Evolutionary conservation across 2,329 filamentous ascomycete genomes (phyloP).

Genomic region (Aureobasidium subglaciale): DNA sequence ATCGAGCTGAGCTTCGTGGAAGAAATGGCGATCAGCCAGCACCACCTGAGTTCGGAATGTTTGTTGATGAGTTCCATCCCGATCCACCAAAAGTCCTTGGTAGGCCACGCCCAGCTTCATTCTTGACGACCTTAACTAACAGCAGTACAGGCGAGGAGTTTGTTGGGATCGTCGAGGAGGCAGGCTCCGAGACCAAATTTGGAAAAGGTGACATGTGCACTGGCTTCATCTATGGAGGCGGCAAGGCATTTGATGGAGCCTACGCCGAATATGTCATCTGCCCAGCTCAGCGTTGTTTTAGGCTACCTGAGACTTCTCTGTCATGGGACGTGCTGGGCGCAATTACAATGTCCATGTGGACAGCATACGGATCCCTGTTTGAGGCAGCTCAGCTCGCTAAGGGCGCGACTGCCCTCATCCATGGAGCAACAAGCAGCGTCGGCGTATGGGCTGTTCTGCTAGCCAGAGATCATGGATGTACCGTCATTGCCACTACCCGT

Average conservation of each 20-base stretch:
- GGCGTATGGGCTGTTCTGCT: conserved; percentile 14
- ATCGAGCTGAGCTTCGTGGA: conserved; percentile 13
- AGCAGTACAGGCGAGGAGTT: conserved; percentile 6
- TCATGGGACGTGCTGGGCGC: conserved; percentile 6
- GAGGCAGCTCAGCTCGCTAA: neutral
- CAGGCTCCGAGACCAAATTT: conserved; percentile 10
- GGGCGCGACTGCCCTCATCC: conserved; percentile 4
- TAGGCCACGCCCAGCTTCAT: neutral
- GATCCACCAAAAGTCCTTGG: conserved; percentile 14
- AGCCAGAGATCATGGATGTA: conserved; percentile 9
- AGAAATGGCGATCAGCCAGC: conserved; percentile 4
- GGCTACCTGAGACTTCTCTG: conserved; percentile 2
- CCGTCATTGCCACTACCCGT: conserved; percentile 15
- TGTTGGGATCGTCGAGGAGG: conserved; percentile 11
- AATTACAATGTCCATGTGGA: conserved; percentile 13
- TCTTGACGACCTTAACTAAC: neutral
- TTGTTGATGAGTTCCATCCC: conserved; percentile 9
- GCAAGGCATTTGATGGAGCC: conserved; percentile 13
- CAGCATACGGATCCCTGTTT: conserved; percentile 8
- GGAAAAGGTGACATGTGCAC: neutral
- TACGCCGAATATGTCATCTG: conserved; percentile 15
- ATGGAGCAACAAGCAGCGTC: conserved; percentile 10
- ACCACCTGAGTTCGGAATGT: conserved; percentile 12
- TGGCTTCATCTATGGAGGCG: conserved; percentile 13
- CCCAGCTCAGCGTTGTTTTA: conserved; percentile 5